Percentiles rank a stretch among this genome's conserved stretches.
Evolutionary conservation across 805 yeast species (phyloP).

Genomic region (Millerozyma miso): DNA sequence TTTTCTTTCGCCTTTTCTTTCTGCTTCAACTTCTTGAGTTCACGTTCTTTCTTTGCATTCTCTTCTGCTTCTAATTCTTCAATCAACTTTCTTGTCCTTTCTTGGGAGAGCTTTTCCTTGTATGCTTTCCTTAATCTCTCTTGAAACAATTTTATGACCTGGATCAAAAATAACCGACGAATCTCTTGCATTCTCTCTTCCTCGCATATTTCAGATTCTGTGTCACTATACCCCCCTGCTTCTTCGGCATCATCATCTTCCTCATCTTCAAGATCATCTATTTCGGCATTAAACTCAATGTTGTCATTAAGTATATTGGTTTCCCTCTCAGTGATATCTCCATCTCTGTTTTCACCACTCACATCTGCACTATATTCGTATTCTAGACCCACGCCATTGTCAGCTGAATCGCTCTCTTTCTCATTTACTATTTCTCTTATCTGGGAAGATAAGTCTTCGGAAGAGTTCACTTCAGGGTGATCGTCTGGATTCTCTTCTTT

Average conservation of each 20-base stretch:
- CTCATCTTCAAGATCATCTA: conserved; percentile 37
- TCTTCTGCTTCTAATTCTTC: conserved; percentile 71
- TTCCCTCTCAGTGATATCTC: conserved; percentile 22
- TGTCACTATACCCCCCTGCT: conserved; percentile 35
- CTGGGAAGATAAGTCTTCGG: conserved; percentile 4
- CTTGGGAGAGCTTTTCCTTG: conserved; percentile 77
- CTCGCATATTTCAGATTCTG: conserved; percentile 39
- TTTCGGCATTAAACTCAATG: conserved; percentile 33
- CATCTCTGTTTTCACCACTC: conserved; percentile 25
- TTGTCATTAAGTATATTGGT: too few species aligned
- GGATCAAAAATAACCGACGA: conserved; percentile 71
- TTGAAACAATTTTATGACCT: conserved; percentile 74
- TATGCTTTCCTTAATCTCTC: conserved; percentile 70
- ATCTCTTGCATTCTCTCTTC: conserved; percentile 72
- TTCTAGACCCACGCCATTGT: conserved; percentile 17
- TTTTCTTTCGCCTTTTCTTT: conserved; percentile 70
- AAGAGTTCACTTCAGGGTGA: conserved; percentile 13
- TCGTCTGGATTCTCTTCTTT: conserved; percentile 23
- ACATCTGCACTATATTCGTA: conserved; percentile 25
- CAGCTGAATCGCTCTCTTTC: conserved; percentile 1
- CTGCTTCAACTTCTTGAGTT: conserved; percentile 59
- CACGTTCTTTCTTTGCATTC: conserved; percentile 57
- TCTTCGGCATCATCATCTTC: conserved; percentile 41
- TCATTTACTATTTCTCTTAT: background rate
- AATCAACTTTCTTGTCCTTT: conserved; percentile 56